phyloP scores from a whole-genome alignment of 2,329 filamentous ascomycete genomes.

The Fusarium floridanum region DNA sequence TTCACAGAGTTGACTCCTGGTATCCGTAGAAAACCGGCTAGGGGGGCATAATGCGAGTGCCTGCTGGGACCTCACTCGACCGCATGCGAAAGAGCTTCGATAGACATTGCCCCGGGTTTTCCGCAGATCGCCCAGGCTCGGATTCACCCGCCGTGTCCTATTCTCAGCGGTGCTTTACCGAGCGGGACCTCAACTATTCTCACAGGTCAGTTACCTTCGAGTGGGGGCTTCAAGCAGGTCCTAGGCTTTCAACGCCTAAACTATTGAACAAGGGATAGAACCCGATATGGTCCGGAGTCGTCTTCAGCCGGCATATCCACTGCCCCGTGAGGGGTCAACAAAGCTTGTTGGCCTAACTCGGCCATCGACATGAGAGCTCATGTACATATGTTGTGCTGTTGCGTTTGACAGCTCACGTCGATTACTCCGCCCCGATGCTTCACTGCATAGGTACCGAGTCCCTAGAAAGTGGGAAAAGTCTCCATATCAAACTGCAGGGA shows the following conservation, averaged over 20 bases:
- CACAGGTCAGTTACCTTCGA: constrained; percentile 1
- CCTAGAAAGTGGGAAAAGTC: constrained; percentile 22
- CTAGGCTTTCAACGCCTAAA: constrained; percentile 9
- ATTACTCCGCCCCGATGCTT: constrained; percentile 23
- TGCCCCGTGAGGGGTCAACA: constrained; percentile 5
- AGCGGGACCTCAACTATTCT: not conserved
- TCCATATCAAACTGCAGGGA: constrained; percentile 34
- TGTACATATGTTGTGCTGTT: not conserved
- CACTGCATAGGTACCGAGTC: constrained; percentile 15
- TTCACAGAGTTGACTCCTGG: not conserved
- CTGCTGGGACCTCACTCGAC: not conserved
- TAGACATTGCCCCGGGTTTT: not conserved
- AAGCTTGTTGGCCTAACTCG: not conserved
- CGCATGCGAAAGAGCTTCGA: not conserved
- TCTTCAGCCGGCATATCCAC: not conserved
- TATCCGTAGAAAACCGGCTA: not conserved
- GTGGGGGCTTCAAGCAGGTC: constrained; percentile 7
- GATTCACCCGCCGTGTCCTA: not conserved
- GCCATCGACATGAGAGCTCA: not conserved
- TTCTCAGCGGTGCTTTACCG: not conserved
- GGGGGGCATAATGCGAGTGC: not conserved
- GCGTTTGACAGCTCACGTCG: constrained; percentile 10
- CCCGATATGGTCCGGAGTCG: not conserved
- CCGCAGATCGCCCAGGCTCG: not conserved
- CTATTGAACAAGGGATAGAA: constrained; percentile 12